Evolutionary conservation across 2,329 filamentous ascomycete genomes (phyloP).

Genomic region (Calonectria henricotiae): DNA sequence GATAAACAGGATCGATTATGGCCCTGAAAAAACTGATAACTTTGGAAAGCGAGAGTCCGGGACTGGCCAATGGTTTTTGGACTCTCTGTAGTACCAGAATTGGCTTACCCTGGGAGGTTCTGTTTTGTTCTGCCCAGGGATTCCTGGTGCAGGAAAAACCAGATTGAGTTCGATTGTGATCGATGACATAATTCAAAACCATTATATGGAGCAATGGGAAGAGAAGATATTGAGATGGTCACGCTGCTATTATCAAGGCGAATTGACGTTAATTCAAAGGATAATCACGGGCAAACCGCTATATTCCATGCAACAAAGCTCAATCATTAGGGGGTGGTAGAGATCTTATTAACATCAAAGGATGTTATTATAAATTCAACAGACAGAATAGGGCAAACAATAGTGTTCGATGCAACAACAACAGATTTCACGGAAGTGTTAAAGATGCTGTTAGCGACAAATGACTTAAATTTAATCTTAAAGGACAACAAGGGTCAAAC

Average conservation of each 20-base stretch:
- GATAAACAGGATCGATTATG: background rate
- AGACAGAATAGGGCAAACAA: too few relatives aligned
- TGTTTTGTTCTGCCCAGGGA: conserved; percentile 8
- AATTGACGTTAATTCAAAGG: background rate
- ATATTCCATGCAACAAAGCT: too few relatives aligned
- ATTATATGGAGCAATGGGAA: too few relatives aligned
- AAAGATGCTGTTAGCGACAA: too few relatives aligned
- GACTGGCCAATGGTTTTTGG: conserved; percentile 8
- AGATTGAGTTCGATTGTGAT: background rate
- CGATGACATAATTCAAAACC: background rate
- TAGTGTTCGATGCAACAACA: too few relatives aligned
- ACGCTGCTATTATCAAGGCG: background rate
- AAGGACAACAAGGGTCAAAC: background rate
- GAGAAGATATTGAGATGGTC: too few relatives aligned
- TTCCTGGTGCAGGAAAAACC: background rate
- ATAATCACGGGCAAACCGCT: background rate
- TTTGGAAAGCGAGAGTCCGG: background rate
- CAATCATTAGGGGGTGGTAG: too few relatives aligned
- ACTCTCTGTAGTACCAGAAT: background rate
- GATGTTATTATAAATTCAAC: too few relatives aligned
- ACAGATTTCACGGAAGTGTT: too few relatives aligned
- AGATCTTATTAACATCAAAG: too few relatives aligned
- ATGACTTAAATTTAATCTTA: background rate
- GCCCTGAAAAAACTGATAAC: background rate
- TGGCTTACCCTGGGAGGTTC: background rate